Base-by-base conservation (phyloP, 495 filamentous ascomycete species). In the Durotheca rogersii region DNA sequence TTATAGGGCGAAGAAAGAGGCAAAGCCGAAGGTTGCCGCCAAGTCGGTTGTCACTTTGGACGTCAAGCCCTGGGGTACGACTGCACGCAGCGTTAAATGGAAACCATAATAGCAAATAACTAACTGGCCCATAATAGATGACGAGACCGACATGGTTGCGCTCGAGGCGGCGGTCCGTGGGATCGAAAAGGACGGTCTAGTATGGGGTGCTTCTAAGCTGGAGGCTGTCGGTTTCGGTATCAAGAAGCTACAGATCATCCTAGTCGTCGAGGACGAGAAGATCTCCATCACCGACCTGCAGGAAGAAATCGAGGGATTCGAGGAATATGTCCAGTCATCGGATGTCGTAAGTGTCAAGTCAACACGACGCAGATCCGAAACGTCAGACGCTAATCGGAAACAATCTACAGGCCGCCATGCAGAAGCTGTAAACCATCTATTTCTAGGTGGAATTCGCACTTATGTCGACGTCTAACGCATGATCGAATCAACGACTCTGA, bases 181-280 rank as follows among this genome's bases (percentile, higher is more conserved):
- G 57, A 94, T 98, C 61, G 85, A 89, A 74, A 81, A 85, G 78
- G 93, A 98, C 53, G 93, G 93, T 72, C 85, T 98, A 46, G 85
- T 93, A 34, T 98, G 93, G 93, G 93, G 93, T 82, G 83, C 80
- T 56, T 91, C 87, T 67, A 90, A 92, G 78, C 75, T 95, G 51
- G 86, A 95, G 31, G 68, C 90, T 44, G 86, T 97, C 53, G 81
- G 90, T 66, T 98, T 90, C 81, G 94, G 94, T 75, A 95, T 98
- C 79, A 96, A 93, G 85, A 97, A 97, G 83, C 83, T 98, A 53
- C 94, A 97, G 81, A 94, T 98, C 81, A 97, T 87, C 82, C 69
- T 96, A 53, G 90, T 97, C 58, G 79, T 97, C 56, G 93, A 97
- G 79, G 93, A 98, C 67, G 93, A 97, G 45, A 97, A 97, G 80